These are phyloP conservation scores for Cladosporium sp. DNA, from an alignment of 2,329 filamentous ascomycete genomes.

Conservation along the genomic window DNA sequence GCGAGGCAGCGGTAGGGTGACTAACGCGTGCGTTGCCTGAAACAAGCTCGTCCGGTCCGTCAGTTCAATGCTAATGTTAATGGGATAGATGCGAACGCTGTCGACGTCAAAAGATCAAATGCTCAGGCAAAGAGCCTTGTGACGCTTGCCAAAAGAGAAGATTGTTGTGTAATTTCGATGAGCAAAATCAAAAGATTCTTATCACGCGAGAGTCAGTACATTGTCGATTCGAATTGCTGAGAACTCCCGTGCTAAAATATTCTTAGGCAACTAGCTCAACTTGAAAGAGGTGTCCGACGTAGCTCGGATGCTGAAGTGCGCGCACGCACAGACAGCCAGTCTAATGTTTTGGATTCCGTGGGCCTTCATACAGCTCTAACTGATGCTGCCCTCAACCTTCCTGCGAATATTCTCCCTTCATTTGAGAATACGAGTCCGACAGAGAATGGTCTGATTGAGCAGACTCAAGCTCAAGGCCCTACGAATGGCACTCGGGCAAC, in stretches of 20 bases:
- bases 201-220: slow-evolving; percentile 34
- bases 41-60: neutral
- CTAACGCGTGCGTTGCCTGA: slow-evolving; percentile 4
- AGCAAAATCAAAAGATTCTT: slow-evolving; percentile 44
- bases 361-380: neutral
- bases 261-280: slow-evolving; percentile 16
- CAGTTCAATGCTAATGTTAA: no score
- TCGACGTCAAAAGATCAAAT: slow-evolving; percentile 43
- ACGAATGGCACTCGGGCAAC: neutral
- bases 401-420: neutral
- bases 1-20: slow-evolving; percentile 3
- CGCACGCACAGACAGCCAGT: neutral
- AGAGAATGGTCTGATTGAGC: neutral
- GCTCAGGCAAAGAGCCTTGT: slow-evolving; percentile 39
- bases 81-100: slow-evolving; percentile 38
- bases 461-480: neutral
- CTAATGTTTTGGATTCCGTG: neutral
- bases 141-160: slow-evolving; percentile 40
- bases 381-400: neutral
- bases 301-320: slow-evolving; percentile 2
- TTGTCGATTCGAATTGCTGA: neutral
- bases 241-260: slow-evolving; percentile 1
- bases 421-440: neutral
- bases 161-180: slow-evolving; percentile 39
- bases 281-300: slow-evolving; percentile 14